Conservation (phyloP, 495 filamentous ascomycete species). For the Neurospora sp. region DNA sequence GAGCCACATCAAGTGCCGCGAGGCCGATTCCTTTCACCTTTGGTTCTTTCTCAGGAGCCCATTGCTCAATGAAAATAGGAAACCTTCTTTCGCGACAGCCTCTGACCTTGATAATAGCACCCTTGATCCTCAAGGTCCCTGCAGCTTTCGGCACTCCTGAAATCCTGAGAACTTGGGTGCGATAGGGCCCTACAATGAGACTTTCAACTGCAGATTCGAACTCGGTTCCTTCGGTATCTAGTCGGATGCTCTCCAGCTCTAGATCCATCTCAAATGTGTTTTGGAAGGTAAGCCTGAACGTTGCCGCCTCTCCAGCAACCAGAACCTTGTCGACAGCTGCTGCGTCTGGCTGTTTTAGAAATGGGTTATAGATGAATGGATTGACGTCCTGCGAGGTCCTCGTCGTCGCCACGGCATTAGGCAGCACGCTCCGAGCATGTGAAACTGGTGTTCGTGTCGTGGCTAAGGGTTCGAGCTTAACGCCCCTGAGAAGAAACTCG, state of each 20-base stretch:
- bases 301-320: constrained; percentile 64
- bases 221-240: constrained; percentile 60
- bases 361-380: constrained; percentile 91
- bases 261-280: constrained; percentile 92
- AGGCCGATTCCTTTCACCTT: constrained; percentile 71
- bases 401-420: constrained; percentile 40
- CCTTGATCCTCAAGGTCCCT: constrained; percentile 63
- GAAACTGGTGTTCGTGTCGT: constrained; percentile 50
- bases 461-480: constrained; percentile 51
- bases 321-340: constrained; percentile 52
- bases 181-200: constrained; percentile 65
- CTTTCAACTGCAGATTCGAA: constrained; percentile 57
- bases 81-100: constrained; percentile 76
- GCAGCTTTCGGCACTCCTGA: constrained; percentile 53
- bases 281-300: constrained; percentile 74
- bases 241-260: constrained; percentile 69
- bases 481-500: constrained; percentile 78
- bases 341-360: constrained; percentile 54
- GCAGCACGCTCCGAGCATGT: constrained; percentile 61
- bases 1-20: constrained; percentile 41
- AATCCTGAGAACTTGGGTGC: constrained; percentile 68
- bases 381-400: constrained; percentile 51
- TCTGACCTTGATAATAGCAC: constrained; percentile 68
- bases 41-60: constrained; percentile 56
- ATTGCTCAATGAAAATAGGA: constrained; percentile 68